These are phyloP conservation scores for Kuraishia borneana DNA, from an alignment of 805 yeast species.

Conservation along the genomic window DNA sequence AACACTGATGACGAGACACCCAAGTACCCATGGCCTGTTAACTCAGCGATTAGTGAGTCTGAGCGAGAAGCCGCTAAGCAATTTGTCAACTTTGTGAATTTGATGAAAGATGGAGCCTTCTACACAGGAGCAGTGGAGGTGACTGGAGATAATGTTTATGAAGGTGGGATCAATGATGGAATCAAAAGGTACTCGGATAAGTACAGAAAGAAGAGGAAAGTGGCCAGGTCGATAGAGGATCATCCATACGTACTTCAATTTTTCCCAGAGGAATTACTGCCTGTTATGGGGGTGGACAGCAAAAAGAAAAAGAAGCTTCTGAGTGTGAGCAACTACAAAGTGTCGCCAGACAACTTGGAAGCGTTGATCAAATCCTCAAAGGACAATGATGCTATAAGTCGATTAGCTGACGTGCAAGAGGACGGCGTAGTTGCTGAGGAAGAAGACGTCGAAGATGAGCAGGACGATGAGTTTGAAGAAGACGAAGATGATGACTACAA, in stretches of 20 bases:
- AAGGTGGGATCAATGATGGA: conserved; percentile 48
- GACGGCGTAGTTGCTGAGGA: conserved; percentile 17
- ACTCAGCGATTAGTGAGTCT: conserved; percentile 38
- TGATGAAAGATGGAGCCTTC: conserved; percentile 57
- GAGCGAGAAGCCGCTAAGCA: conserved; percentile 47
- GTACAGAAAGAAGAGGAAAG: conserved; percentile 58
- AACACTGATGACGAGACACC: conserved; percentile 22
- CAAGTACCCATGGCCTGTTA: conserved; percentile 47
- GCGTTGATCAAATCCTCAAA: conserved; percentile 23
- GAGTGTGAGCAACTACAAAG: conserved; percentile 26
- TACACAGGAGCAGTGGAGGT: conserved; percentile 41
- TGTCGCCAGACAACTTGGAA: conserved; percentile 23
- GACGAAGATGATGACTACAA: conserved; percentile 73
- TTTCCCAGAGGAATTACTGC: conserved; percentile 70
- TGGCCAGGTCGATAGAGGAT: conserved; percentile 63
- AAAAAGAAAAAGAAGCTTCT: conserved; percentile 38
- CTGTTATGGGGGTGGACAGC: conserved; percentile 57
- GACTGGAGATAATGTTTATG: conserved; percentile 14
- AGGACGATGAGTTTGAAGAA: conserved; percentile 60
- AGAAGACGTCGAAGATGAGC: conserved; percentile 37
- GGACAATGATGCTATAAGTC: conserved; percentile 20
- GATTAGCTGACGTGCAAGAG: conserved; percentile 30
- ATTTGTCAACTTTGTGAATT: conserved; percentile 38
- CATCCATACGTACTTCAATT: conserved; percentile 64
- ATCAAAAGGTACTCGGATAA: conserved; percentile 74